Base-by-base conservation (phyloP, 2,329 filamentous ascomycete species). In the Monilinia polystroma region DNA sequence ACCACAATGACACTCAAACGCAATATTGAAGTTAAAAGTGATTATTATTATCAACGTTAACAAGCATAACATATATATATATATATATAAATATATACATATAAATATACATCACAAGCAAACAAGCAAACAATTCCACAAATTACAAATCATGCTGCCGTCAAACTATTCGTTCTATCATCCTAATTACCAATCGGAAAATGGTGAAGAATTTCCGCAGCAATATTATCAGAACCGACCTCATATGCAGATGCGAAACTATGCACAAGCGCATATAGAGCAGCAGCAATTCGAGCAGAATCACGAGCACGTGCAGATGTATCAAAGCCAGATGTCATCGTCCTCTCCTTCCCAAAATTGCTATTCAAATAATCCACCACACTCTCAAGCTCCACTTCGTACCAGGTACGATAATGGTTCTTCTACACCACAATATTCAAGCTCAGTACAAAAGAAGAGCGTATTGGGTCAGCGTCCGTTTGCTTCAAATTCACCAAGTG, bases 241-340 rank as follows among this genome's bases (percentile, higher is more conserved):
- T 23, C 58, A 51, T 20, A 60, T 51, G 29, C 29, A 38, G 5
- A 49, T n/a, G n/a, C 45, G 38, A 51, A 35, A 60, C n/a, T 23
- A 4, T 14, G 3, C 32, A 26, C 45, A 18, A 18, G 20, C 45
- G 51, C 26, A 18, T 51, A 12, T 38, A 16, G 29, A 51, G n/a
- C 58, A 38, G 5, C 43, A 59, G 20, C 43, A 23, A 38, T 60
- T 49, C 20, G 43, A 60, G 57, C 12, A 60, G n/a, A 60, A 51
- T 16, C 12, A 12, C 38, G n/a, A 60, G 4, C 58, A 60, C 45
- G 29, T 60, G 58, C 58, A 38, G 18, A 35, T 35, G 45, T n/a
- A 49, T 51, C 58, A 49, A 60, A 60, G 16, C 5, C 58, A 51
- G 23, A 6, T 12, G 35, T 29, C 45, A 18, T 45, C 14, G 18